A percentile compares a stretch with the other conserved stretches of the same genome.
phyloP scores from a whole-genome alignment of 257 asterid genomes.

The Parsonsia alboflavescens region DNA sequence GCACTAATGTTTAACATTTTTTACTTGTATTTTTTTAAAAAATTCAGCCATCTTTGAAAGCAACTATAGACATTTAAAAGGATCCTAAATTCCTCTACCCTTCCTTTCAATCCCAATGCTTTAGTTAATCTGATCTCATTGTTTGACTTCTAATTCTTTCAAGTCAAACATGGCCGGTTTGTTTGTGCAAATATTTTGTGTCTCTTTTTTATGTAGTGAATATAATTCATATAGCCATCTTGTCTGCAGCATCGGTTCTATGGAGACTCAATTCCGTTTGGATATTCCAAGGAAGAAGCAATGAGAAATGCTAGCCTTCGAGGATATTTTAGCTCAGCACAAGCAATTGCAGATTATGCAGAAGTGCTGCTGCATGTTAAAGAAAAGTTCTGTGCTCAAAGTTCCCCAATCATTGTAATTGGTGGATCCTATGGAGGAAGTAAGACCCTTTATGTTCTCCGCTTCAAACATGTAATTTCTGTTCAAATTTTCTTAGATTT shows the following conservation, averaged over 20 bases:
- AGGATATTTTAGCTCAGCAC: constrained; percentile 13
- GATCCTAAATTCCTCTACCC: not conserved
- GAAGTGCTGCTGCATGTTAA: constrained; percentile 5
- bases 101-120: not conserved
- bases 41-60: no score
- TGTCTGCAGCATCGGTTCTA: constrained; percentile 59
- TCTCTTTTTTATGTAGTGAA: not conserved
- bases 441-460: constrained; percentile 3
- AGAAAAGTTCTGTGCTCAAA: not conserved
- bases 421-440: constrained; percentile 46
- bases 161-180: not conserved
- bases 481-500: not conserved
- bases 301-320: not conserved
- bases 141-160: not conserved
- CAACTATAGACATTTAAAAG: no score
- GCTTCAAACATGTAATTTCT: not conserved
- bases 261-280: constrained; percentile 63
- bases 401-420: constrained; percentile 14
- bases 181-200: not conserved
- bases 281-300: constrained; percentile 28
- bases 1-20: no score
- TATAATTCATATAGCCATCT: not conserved
- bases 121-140: not conserved
- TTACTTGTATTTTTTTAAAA: no score
- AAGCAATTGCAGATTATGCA: constrained; percentile 19